Percentiles rank a stretch among this genome's conserved stretches.
phyloP scores from a whole-genome alignment of 768 basidiomycete species.

The Sporobolomyces pararoseus region DNA sequence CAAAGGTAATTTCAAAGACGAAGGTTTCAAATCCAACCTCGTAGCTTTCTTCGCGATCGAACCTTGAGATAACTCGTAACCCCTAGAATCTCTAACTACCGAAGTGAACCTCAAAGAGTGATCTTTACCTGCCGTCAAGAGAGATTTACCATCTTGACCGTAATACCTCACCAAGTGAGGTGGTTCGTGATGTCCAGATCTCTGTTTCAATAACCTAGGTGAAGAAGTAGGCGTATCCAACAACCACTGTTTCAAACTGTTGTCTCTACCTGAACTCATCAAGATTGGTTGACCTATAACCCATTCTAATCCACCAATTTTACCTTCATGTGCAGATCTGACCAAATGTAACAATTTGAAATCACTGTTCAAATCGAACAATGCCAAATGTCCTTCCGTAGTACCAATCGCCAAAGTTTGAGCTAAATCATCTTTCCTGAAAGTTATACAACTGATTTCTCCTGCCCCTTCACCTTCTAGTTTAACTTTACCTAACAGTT shows the following conservation, averaged over 20 bases:
- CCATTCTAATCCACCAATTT: slow-evolving; percentile 80
- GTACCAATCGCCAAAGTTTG: slow-evolving; percentile 84
- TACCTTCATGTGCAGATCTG: slow-evolving; percentile 81
- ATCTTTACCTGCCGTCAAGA: slow-evolving; percentile 77
- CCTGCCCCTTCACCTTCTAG: slow-evolving; percentile 80
- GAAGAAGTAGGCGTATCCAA: slow-evolving; percentile 85
- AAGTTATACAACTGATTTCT: slow-evolving; percentile 59
- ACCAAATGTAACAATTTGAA: slow-evolving; percentile 79
- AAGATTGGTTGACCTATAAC: slow-evolving; percentile 86
- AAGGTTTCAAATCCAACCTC: slow-evolving; percentile 68
- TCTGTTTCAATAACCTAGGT: slow-evolving; percentile 82
- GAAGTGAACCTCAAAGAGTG: slow-evolving; percentile 83
- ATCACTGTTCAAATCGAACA: slow-evolving; percentile 85
- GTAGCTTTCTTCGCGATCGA: slow-evolving; percentile 78
- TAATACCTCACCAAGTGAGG: slow-evolving; percentile 91
- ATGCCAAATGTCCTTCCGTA: slow-evolving; percentile 76
- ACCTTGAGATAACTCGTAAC: slow-evolving; percentile 91
- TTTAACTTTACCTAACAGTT: slow-evolving; percentile 78
- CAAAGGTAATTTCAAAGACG: slow-evolving; percentile 77
- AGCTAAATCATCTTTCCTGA: slow-evolving; percentile 72
- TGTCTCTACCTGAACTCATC: slow-evolving; percentile 85
- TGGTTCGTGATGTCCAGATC: slow-evolving; percentile 86
- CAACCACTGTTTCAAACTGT: slow-evolving; percentile 98
- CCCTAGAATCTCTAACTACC: slow-evolving; percentile 89
- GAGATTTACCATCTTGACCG: slow-evolving; percentile 92